These are phyloP conservation scores for Forsythia viridissima DNA, from an alignment of 257 asterid genomes.

Conservation along the genomic window DNA sequence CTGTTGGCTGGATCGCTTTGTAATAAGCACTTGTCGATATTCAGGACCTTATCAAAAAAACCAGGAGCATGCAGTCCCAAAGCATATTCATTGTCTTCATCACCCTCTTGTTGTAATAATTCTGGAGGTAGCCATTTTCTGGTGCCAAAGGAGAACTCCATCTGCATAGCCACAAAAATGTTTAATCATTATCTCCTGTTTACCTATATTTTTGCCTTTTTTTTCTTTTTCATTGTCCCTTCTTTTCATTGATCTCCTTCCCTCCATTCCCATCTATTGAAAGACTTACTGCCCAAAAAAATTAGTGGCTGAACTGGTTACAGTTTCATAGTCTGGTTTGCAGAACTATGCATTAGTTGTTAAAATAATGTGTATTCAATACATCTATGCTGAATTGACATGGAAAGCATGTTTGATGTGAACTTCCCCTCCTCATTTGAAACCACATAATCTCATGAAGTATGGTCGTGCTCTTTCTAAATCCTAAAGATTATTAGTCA, in stretches of 20 bases:
- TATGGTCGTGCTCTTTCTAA: not conserved
- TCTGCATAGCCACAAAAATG: conserved; percentile 45
- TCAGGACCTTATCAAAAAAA: conserved; percentile 84
- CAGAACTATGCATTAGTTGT: not conserved
- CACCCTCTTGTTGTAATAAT: conserved; percentile 45
- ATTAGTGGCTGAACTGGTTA: conserved; percentile 4
- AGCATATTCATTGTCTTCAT: conserved; percentile 52
- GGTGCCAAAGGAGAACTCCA: conserved; percentile 94
- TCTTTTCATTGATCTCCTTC: conserved; percentile 11
- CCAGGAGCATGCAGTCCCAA: conserved; percentile 98
- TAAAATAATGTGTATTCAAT: not conserved
- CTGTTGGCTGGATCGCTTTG: conserved; percentile 82
- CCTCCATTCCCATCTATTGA: conserved; percentile 9
- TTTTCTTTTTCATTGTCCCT: not conserved
- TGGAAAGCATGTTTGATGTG: not conserved
- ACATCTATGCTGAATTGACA: not conserved
- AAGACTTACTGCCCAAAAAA: not conserved
- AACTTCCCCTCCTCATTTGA: conserved; percentile 17
- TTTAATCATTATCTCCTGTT: not conserved
- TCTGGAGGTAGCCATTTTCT: conserved; percentile 85
- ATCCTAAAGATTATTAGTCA: not conserved
- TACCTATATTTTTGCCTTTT: not conserved
- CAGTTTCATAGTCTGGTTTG: not conserved
- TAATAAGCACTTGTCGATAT: conserved; percentile 73
- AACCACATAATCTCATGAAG: not conserved